Evolutionary conservation across 2,329 filamentous ascomycete species (phyloP).

Genomic region (Exophiala dermatitidis): DNA sequence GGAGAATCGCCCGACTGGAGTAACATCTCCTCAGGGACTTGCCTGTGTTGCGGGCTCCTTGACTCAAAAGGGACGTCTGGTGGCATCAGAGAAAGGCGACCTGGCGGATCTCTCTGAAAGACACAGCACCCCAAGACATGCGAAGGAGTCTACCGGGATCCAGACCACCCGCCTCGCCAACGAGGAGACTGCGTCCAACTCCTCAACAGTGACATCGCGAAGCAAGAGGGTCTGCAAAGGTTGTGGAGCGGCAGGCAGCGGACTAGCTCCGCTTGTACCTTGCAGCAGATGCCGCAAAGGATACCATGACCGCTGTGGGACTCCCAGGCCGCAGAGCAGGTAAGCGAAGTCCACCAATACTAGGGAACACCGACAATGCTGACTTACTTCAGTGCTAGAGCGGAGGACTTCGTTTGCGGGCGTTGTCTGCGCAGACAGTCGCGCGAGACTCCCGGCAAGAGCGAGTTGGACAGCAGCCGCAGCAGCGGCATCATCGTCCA

Average conservation of each 20-base stretch:
- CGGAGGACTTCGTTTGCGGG: conserved; percentile 18
- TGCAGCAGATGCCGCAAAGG: conserved; percentile 18
- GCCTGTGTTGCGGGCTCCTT: too few relatives aligned
- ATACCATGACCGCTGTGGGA: conserved; percentile 19
- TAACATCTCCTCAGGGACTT: too few relatives aligned
- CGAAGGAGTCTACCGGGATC: not conserved
- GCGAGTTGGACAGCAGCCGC: not conserved
- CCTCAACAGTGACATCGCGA: conserved; percentile 8
- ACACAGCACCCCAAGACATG: not conserved
- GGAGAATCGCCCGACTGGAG: not conserved
- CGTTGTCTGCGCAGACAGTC: conserved; percentile 6
- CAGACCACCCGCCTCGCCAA: not conserved
- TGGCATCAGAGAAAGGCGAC: not conserved
- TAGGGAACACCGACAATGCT: not conserved
- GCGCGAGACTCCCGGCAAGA: not conserved
- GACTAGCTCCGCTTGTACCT: conserved; percentile 9
- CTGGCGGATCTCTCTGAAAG: not conserved
- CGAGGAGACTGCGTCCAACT: conserved; percentile 9
- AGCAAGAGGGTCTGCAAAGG: conserved; percentile 11
- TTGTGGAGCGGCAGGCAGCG: conserved; percentile 16
- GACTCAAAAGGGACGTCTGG: not conserved
- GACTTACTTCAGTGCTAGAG: conserved; percentile 4
- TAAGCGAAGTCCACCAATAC: not conserved
- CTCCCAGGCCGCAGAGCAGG: conserved; percentile 17
- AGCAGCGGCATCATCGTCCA: not conserved